phyloP scores from a whole-genome alignment of 139 green algal genomes.

The Coccomyxa sp. region DNA sequence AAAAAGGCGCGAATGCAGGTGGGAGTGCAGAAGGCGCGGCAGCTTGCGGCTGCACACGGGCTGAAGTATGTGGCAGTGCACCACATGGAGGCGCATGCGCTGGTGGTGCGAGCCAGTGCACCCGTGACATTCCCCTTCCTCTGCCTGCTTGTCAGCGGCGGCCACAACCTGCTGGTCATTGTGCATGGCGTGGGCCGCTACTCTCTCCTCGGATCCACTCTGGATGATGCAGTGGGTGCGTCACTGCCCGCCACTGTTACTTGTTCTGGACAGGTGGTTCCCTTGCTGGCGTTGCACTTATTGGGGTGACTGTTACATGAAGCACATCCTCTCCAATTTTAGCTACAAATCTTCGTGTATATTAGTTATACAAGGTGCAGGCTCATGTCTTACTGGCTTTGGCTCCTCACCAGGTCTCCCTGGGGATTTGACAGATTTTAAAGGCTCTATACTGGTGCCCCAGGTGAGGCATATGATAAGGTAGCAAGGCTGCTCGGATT shows the following conservation, averaged over 20 bases:
- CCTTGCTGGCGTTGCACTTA: too few species aligned
- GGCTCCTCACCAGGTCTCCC: background rate
- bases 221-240: constrained; percentile 92
- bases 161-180: constrained; percentile 93
- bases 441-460: background rate
- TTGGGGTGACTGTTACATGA: too few species aligned
- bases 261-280: too few species aligned
- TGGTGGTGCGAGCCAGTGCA: constrained; percentile 69
- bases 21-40: constrained; percentile 85
- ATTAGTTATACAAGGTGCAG: too few species aligned
- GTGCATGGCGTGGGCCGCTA: constrained; percentile 85
- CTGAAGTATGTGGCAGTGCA: constrained; percentile 86
- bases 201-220: constrained; percentile 81
- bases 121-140: constrained; percentile 84
- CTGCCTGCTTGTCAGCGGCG: constrained; percentile 87
- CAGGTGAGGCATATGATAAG: constrained; percentile 96
- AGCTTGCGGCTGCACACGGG: constrained; percentile 49
- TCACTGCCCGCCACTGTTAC: background rate
- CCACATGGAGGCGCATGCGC: constrained; percentile 97
- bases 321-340: too few species aligned
- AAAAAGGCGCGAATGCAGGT: constrained; percentile 45
- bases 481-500: constrained; percentile 88
- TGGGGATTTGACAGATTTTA: background rate
- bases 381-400: too few species aligned
- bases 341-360: too few species aligned